Conservation (phyloP, 306 rosid species). For the Carpinus viminea region DNA sequence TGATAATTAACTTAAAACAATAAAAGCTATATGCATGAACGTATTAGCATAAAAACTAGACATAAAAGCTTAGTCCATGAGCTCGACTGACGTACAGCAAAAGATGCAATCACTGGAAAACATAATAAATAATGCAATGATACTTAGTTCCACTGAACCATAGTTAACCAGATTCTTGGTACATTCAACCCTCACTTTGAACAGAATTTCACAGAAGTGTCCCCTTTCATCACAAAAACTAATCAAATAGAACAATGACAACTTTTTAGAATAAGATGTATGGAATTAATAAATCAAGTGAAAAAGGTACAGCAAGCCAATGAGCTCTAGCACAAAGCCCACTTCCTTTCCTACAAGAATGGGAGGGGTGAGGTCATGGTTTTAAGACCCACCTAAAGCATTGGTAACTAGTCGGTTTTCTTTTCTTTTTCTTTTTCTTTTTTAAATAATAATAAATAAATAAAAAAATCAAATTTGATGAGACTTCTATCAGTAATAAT, state of each 20-base stretch:
- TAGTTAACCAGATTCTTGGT: neutral
- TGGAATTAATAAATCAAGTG: too few species aligned
- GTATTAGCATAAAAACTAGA: neutral
- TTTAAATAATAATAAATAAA: too few species aligned
- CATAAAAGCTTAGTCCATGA: neutral
- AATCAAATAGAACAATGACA: neutral
- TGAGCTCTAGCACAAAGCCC: too few species aligned
- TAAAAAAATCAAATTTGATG: too few species aligned
- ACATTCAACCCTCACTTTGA: neutral
- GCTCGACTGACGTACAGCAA: too few species aligned
- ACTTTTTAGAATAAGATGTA: neutral
- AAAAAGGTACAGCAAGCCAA: too few species aligned
- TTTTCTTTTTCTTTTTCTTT: too few species aligned
- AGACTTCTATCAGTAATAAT: too few species aligned
- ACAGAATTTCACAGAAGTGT: neutral
- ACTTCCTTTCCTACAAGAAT: too few species aligned
- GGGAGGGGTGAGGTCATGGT: too few species aligned
- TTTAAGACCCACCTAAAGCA: too few species aligned
- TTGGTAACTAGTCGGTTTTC: too few species aligned
- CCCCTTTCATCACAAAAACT: neutral
- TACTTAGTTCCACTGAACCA: neutral
- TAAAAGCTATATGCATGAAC: neutral
- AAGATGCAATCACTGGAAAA: neutral
- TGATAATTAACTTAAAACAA: conserved; percentile 11
- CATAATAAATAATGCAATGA: neutral